Evolutionary conservation across 2,329 filamentous ascomycete genomes (phyloP).

Genomic region (Phaeosphaeriaceae sp.): DNA sequence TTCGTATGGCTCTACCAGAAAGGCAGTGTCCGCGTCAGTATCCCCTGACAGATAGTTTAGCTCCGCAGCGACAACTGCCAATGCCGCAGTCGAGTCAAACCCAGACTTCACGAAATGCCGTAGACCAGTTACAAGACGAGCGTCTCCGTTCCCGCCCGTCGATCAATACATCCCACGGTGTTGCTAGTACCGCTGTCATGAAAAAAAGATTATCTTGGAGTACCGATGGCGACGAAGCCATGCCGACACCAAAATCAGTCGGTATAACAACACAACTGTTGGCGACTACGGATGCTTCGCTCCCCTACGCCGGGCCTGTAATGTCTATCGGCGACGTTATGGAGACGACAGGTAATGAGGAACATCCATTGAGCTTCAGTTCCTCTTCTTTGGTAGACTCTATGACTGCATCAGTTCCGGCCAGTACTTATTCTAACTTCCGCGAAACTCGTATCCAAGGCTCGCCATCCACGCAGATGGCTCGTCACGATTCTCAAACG

Average conservation of each 20-base stretch:
- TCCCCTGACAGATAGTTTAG: conserved; percentile 16
- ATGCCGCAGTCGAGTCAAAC: conserved; percentile 39
- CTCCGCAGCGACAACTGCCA: conserved; percentile 39
- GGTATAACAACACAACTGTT: conserved; percentile 12
- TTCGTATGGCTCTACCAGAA: conserved; percentile 36
- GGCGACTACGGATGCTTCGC: conserved; percentile 11
- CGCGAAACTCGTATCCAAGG: conserved; percentile 20
- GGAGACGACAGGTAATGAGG: conserved; percentile 7
- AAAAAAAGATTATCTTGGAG: conserved; percentile 35
- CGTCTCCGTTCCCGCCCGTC: conserved; percentile 35
- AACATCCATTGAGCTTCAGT: conserved; percentile 31
- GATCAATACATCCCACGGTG: conserved; percentile 14
- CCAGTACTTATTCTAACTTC: conserved; percentile 33
- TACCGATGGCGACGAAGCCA: conserved; percentile 12
- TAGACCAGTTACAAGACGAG: conserved; percentile 42
- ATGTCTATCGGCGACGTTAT: conserved; percentile 12
- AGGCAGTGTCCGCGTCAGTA: conserved; percentile 23
- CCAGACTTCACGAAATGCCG: conserved; percentile 30
- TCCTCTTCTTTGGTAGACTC: conserved; percentile 30
- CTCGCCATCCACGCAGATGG: conserved; percentile 25
- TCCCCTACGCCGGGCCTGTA: conserved; percentile 16
- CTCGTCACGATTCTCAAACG: conserved; percentile 40
- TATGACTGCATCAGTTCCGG: conserved; percentile 23
- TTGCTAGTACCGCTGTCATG: conserved; percentile 14
- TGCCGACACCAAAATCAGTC: conserved; percentile 14